phyloP scores from a whole-genome alignment of 345 rosid species.

The Camelina neglecta region DNA sequence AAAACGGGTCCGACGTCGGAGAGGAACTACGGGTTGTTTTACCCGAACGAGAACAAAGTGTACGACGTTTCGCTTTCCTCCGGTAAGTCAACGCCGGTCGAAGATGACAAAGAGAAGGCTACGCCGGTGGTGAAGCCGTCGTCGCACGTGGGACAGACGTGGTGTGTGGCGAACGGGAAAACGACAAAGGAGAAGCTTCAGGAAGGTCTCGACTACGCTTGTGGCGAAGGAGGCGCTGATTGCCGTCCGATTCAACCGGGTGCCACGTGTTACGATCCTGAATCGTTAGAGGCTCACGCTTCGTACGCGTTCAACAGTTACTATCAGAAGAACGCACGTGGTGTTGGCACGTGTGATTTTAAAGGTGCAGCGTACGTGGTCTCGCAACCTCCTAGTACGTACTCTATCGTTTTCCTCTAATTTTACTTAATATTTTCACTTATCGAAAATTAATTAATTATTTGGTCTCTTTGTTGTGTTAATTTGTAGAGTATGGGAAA shows the following conservation, averaged over 20 bases:
- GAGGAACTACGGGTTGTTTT: conserved; percentile 89
- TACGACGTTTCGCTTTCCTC: conserved; percentile 65
- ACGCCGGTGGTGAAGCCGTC: conserved; percentile 47
- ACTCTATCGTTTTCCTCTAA: not conserved
- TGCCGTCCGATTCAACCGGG: conserved; percentile 85
- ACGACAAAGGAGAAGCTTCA: conserved; percentile 60
- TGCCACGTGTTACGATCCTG: conserved; percentile 76
- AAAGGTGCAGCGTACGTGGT: conserved; percentile 84
- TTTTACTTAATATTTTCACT: no score
- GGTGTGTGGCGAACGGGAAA: conserved; percentile 81
- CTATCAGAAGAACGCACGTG: conserved; percentile 84
- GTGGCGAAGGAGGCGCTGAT: conserved; percentile 93
- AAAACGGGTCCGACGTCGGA: conserved; percentile 89
- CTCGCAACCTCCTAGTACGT: conserved; percentile 76
- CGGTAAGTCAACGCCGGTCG: conserved; percentile 37
- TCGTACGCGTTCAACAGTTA: conserved; percentile 95
- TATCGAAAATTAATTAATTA: not conserved
- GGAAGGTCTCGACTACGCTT: conserved; percentile 77
- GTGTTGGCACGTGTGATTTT: conserved; percentile 74
- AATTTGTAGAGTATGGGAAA: conserved; percentile 55
- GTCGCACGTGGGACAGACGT: conserved; percentile 59
- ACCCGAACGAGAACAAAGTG: conserved; percentile 74
- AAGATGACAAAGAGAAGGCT: conserved; percentile 43
- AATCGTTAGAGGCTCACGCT: conserved; percentile 82
- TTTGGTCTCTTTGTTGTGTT: not conserved